Evolutionary conservation across 2,329 filamentous ascomycete species (phyloP).

Genomic region (Xylariaceae sp.): DNA sequence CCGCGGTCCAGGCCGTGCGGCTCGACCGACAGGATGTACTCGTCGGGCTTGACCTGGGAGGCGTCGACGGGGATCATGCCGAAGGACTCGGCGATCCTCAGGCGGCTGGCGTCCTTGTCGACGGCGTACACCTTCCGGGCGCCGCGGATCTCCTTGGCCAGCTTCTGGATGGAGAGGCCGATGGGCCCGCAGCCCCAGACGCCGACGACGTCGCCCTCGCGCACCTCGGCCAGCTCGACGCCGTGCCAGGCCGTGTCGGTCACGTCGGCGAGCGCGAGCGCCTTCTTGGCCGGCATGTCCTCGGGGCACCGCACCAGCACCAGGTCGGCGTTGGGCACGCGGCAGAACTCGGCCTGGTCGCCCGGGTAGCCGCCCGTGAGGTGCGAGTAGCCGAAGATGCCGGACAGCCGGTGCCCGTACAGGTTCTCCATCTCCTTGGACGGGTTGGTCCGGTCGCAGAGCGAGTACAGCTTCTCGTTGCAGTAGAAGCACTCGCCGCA

Average conservation of each 20-base stretch:
- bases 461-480: slow-evolving; percentile 67
- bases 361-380: slow-evolving; percentile 84
- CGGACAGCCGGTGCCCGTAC: slow-evolving; percentile 72
- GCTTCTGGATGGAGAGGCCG: too few species aligned
- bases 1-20: too few species aligned
- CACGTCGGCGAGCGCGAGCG: slow-evolving; percentile 73
- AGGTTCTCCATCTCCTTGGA: slow-evolving; percentile 65
- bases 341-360: slow-evolving; percentile 79
- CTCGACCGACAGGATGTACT: too few species aligned
- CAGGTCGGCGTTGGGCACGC: slow-evolving; percentile 72
- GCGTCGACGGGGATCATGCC: too few species aligned
- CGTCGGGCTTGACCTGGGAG: too few species aligned
- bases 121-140: too few species aligned
- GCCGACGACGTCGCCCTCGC: slow-evolving; percentile 67
- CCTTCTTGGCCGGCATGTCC: slow-evolving; percentile 77
- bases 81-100: too few species aligned
- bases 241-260: slow-evolving; percentile 72
- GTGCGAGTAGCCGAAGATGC: slow-evolving; percentile 60
- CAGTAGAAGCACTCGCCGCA: slow-evolving; percentile 68
- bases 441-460: slow-evolving; percentile 72
- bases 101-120: too few species aligned
- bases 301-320: slow-evolving; percentile 75
- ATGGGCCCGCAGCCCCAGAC: slow-evolving; percentile 84
- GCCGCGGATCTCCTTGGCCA: too few species aligned
- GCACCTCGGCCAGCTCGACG: slow-evolving; percentile 75